Conservation (phyloP, 2,329 filamentous ascomycete genomes). For the Colletotrichum graminicola region DNA sequence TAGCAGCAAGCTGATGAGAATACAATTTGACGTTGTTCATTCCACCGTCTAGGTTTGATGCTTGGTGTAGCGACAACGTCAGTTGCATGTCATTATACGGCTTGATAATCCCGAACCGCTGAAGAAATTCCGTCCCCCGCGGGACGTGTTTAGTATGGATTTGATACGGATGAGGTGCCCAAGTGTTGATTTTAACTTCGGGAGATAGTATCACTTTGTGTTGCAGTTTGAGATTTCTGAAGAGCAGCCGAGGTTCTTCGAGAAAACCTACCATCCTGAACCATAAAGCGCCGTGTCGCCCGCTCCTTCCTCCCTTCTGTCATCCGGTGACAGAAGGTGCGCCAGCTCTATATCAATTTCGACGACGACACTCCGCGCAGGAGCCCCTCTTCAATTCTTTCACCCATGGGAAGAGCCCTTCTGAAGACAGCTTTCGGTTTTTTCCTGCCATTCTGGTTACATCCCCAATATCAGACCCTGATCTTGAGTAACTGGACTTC, state of each 20-base stretch:
- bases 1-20: constrained; percentile 7
- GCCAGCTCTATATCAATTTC: not conserved
- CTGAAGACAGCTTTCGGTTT: not conserved
- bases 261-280: not conserved
- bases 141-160: not conserved
- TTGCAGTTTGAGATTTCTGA: not conserved
- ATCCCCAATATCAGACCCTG: not conserved
- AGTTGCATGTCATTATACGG: not conserved
- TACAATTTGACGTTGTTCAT: not conserved
- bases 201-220: not conserved
- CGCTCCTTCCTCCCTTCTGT: not conserved
- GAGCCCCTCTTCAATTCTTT: not conserved
- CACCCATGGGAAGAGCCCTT: not conserved
- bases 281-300: not conserved
- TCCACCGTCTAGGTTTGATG: not conserved
- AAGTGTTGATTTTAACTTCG: not conserved
- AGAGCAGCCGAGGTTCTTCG: not conserved
- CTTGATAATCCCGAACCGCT: not conserved
- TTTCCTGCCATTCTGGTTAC: not conserved
- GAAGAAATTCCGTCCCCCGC: not conserved
- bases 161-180: not conserved
- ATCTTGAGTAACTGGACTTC: not conserved
- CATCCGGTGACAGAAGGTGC: not conserved
- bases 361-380: not conserved
- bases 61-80: not conserved